Base-by-base conservation (phyloP, 2,329 filamentous ascomycete species). In the Podosphaera leucotricha region DNA sequence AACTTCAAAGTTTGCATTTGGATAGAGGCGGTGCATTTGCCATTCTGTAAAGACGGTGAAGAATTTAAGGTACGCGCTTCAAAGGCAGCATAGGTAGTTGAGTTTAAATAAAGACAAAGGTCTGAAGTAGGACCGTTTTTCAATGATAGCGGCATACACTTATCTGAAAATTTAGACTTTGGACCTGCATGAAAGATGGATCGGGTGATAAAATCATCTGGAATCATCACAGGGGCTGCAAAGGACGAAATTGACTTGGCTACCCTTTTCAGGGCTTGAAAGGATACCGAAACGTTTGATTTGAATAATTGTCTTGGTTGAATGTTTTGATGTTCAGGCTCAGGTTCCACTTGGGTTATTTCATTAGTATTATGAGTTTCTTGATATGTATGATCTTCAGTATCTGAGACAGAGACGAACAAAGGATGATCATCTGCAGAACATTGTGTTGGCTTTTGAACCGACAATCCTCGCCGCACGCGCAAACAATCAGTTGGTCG, bases 1-100 rank as follows among this genome's bases (percentile, higher is more conserved):
- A 52, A 46, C 28, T 73, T 66, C 63, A 80, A 80, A 0, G 75
- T 80, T 54, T 77, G 73, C 75, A 80, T 77, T 56, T 79, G 75
- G 46, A 80, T 79, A 1, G 75, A 78, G 21, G 75, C 73, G 13
- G 72, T 76, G 53, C 71, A 78, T 43, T 62, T 61, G 47, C 63
- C 59, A 56, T 56, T 46, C 21, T 55, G 63, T 21, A 56, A 61
- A 45, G 53, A 44, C 22, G 51, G 52, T n/a, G 28, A 33, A 33
- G 28, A 33, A 33, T 11, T 7, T 7, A n/a, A 11, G 22, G 58
- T 50, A 48, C 58, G 56, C 41, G 56, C 55, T 45, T 69, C 65
- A 33, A 66, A 60, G 16, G 64, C 66, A 6, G 62, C 59, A 41
- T 61, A 65, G 16, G 66, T 72, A 1, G 71, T 72, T 7, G 75